Evolutionary conservation across 352 stramenopile species (phyloP), one percentile per base, ranked within the genome.

Genomic region (Phytophthora pisi): DNA sequence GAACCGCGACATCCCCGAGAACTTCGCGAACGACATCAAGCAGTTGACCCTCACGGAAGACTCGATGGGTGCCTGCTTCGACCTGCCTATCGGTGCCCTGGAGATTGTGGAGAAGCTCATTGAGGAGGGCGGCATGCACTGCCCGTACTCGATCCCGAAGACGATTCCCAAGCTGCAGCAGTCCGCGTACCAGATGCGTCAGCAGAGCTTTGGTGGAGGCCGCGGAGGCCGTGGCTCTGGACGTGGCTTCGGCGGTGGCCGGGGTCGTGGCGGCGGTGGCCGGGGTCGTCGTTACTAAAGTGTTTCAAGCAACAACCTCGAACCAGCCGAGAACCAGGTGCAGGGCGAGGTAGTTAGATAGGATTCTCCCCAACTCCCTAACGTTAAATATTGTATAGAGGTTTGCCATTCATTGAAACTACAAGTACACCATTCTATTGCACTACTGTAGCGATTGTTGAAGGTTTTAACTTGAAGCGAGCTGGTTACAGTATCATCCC

Each of bases 11-110:
- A 86, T 98, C 51, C 70, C 78, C 15, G 78, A 93, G 55, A 80
- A 92, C 40, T 71, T 88, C 23, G 77, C 89, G 16, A 86, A 88
- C 15, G 76, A 92, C 50, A 87, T 98, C 46, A 95, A 96, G 72
- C 92, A 96, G 73, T 80, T 98, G 77, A 94, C 89, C 54, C 70
- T 98, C 30, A 93, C 86, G 10, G 90, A 89, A 34, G 93, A 98
- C 72, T 74, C 76, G 15, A 90, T 92, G 84, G 88, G 86, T 23
- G 93, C 91, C 23, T 94, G 96, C 63, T 98, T 98, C 63, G 95
- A 98, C 58, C 70, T 98, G 31, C 89, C 90, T 0, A 72, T 86
- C 15, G 72, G 81, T 15, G 86, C 73, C 20, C 67, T 97, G 34
- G 70, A 86, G 26, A 23, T 74, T 8, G 51, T 98, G 2, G 78